Conservation (phyloP, 352 stramenopile species). For the Phytopythium helicoides region DNA sequence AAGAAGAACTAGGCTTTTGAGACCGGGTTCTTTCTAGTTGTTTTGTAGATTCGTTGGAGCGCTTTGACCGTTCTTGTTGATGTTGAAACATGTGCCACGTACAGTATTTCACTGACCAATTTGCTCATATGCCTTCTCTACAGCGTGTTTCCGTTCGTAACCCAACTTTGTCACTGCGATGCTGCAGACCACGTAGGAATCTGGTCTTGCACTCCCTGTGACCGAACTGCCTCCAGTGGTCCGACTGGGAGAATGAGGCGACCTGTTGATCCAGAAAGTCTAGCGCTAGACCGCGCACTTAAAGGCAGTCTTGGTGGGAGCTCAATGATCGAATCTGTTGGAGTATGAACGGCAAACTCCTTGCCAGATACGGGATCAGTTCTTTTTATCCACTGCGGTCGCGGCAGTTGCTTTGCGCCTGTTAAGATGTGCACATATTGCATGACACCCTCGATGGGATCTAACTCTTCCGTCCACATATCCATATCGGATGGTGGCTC, state of each 20-base stretch:
- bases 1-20: background rate
- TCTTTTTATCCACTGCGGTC: conserved; percentile 14
- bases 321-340: conserved; percentile 10
- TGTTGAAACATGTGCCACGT: no score
- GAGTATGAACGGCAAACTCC: conserved; percentile 13
- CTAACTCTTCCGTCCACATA: conserved; percentile 3
- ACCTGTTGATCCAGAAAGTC: background rate
- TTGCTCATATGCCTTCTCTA: no score
- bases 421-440: conserved; percentile 11
- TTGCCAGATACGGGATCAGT: conserved; percentile 8
- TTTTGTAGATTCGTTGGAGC: no score
- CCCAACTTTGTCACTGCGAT: background rate
- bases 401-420: conserved; percentile 1
- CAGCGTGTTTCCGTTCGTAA: no score
- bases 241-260: conserved; percentile 14
- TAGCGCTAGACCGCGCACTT: background rate
- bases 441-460: background rate
- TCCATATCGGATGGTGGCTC: background rate
- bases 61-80: no score
- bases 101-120: no score
- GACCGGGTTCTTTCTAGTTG: no score
- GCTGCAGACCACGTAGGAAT: background rate
- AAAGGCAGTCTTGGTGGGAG: background rate
- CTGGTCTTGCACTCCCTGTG: conserved; percentile 1
- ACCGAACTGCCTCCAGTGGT: conserved; percentile 22